phyloP scores from a whole-genome alignment of 73 alveolate genomes.

The Paramecium tetraurelia region DNA sequence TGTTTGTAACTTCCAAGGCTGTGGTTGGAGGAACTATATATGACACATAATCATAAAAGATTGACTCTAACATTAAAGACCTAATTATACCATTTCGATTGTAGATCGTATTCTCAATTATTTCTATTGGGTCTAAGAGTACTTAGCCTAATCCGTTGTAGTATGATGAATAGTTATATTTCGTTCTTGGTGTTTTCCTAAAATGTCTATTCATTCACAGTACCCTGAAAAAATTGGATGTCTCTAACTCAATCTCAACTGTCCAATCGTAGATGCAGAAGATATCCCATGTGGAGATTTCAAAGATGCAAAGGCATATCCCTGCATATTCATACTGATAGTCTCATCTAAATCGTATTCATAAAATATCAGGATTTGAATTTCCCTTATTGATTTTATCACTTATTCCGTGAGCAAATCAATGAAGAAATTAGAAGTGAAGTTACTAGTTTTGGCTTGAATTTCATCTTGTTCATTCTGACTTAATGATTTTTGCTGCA shows the following conservation, averaged over 20 bases:
- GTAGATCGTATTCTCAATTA: neutral
- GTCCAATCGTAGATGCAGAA: neutral
- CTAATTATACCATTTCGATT: neutral
- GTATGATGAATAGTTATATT: conserved; percentile 15
- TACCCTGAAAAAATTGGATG: conserved; percentile 37
- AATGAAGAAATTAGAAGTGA: neutral
- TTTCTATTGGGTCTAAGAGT: neutral
- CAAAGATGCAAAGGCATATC: neutral
- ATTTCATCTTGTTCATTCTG: neutral
- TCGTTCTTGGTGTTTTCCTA: neutral
- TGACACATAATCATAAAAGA: neutral
- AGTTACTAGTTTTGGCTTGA: neutral
- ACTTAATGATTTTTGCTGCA: neutral
- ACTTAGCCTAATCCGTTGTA: neutral
- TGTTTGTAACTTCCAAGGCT: neutral
- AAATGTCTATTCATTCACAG: neutral
- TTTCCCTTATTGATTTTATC: neutral
- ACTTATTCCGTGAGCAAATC: neutral
- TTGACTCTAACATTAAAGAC: neutral
- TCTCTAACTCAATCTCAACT: neutral
- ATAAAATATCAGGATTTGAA: neutral
- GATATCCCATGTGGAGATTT: conserved; percentile 20
- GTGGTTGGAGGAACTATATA: neutral
- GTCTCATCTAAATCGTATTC: conserved; percentile 1
- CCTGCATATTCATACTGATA: conserved; percentile 5